Conservation (phyloP, 257 asterid species). For the Capsicum rhomboideum region DNA sequence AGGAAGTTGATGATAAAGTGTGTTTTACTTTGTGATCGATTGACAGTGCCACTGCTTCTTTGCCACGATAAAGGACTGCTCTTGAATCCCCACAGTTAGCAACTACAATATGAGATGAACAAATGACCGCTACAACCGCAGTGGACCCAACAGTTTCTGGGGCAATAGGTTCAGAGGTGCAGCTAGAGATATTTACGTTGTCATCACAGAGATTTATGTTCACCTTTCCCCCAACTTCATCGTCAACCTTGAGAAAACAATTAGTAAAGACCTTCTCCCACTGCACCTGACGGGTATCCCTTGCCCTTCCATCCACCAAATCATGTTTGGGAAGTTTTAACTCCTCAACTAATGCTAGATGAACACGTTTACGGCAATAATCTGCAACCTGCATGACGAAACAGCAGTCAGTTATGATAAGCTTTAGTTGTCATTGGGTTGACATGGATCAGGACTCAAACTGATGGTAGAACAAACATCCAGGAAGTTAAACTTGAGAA, state of each 20-base stretch:
- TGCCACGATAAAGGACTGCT: conserved; percentile 84
- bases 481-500: background rate
- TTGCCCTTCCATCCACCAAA: conserved; percentile 16
- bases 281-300: conserved; percentile 46
- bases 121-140: conserved; percentile 70
- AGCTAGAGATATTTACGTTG: conserved; percentile 8
- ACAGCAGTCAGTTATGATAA: background rate
- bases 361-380: conserved; percentile 66
- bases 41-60: conserved; percentile 66
- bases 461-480: background rate
- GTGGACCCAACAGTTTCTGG: conserved; percentile 84
- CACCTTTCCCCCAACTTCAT: conserved; percentile 67
- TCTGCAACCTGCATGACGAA: conserved; percentile 52
- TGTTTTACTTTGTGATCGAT: conserved; percentile 58
- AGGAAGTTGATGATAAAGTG: background rate
- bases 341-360: conserved; percentile 59
- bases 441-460: background rate
- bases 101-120: conserved; percentile 75
- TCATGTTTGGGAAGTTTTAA: conserved; percentile 26
- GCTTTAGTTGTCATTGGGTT: background rate
- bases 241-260: conserved; percentile 69
- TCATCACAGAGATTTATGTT: conserved; percentile 16
- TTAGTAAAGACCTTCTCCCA: conserved; percentile 60
- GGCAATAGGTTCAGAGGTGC: conserved; percentile 41
- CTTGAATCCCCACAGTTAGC: conserved; percentile 85